These are phyloP conservation scores for sweet orange (Citrus sinensis) DNA, from an alignment of 345 rosid genomes.

Conservation along the genomic window DVS_A1.0 CM039169.1:28391501-28392000, in stretches of 20 bases:
- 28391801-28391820: too few species aligned
- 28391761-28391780: too few species aligned
- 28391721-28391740: not conserved
- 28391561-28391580: too few species aligned
- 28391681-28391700: not conserved
- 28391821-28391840: not conserved
- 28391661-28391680: not conserved
- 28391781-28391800: too few species aligned
- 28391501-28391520: too few species aligned
- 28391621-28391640: too few species aligned
- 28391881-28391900: not conserved
- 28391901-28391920: not conserved
- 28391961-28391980: not conserved
- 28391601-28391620: too few species aligned
- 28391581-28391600: too few species aligned
- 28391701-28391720: not conserved
- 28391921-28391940: not conserved
- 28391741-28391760: not conserved
- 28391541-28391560: too few species aligned
- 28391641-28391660: not conserved
- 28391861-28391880: not conserved
- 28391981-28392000: not conserved
- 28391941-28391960: not conserved
- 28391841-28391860: not conserved
- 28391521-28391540: too few species aligned